These are phyloP conservation scores for Hanseniaspora meyeri DNA, from an alignment of 805 yeast genomes.

Conservation along the genomic window DNA sequence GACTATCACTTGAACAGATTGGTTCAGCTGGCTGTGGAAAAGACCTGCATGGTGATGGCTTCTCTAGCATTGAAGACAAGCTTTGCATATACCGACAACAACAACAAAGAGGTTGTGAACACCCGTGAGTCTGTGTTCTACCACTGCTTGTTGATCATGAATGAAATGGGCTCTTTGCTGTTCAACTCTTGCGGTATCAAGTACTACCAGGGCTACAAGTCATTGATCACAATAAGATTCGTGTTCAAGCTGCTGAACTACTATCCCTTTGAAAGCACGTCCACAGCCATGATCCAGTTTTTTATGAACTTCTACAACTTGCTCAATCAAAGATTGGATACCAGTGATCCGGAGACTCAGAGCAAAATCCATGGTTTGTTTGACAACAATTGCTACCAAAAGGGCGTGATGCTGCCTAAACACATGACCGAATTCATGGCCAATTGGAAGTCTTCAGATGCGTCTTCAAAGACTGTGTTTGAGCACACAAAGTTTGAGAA, in stretches of 20 bases:
- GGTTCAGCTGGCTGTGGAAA: conserved; percentile 11
- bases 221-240: conserved; percentile 12
- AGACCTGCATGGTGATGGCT: conserved; percentile 6
- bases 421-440: not conserved
- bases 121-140: not conserved
- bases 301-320: conserved; percentile 10
- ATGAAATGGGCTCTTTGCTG: conserved; percentile 14
- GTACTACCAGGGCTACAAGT: conserved; percentile 14
- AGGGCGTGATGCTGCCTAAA: not conserved
- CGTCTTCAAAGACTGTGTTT: not conserved
- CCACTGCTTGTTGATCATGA: conserved; percentile 4
- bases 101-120: not conserved
- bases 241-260: conserved; percentile 11
- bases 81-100: not conserved
- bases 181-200: conserved; percentile 14
- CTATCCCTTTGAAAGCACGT: conserved; percentile 12
- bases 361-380: not conserved
- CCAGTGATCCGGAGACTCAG: not conserved
- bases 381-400: conserved; percentile 2
- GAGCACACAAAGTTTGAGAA: not conserved
- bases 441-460: not conserved
- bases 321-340: not conserved
- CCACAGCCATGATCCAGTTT: conserved; percentile 13
- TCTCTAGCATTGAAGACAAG: conserved; percentile 6
- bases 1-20: conserved; percentile 13